Conservation (phyloP, 495 filamentous ascomycete species). For the Trichodelitschia bisporula region DNA sequence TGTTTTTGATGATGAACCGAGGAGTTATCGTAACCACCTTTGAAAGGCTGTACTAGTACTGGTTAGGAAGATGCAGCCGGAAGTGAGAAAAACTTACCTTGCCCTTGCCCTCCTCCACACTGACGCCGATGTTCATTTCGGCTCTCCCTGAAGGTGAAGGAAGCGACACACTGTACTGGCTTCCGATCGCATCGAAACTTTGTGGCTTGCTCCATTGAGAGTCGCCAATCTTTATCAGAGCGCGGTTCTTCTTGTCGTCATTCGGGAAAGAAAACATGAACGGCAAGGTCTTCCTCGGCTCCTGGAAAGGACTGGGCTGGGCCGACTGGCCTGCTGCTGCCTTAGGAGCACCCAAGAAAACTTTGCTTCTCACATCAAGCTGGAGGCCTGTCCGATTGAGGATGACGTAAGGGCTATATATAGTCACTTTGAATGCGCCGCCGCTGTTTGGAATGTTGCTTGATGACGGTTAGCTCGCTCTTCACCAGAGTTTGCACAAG, state of each 20-base stretch:
- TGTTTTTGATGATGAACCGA: conserved; percentile 85
- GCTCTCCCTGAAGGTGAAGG: conserved; percentile 41
- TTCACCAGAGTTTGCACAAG: not conserved
- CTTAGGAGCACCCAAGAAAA: conserved; percentile 56
- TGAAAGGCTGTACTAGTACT: conserved; percentile 52
- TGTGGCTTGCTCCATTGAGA: conserved; percentile 92
- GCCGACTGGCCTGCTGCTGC: conserved; percentile 56
- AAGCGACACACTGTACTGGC: conserved; percentile 61
- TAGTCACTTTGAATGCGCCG: conserved; percentile 81
- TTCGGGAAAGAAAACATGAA: conserved; percentile 87
- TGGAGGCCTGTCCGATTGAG: conserved; percentile 85
- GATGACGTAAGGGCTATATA: conserved; percentile 82
- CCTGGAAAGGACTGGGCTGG: conserved; percentile 24
- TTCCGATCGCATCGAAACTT: conserved; percentile 96
- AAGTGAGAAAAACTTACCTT: conserved; percentile 22
- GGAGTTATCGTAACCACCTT: conserved; percentile 88
- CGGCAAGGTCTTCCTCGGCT: conserved; percentile 44
- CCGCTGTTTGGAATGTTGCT: conserved; percentile 72
- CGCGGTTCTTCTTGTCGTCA: conserved; percentile 75
- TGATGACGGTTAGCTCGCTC: not conserved
- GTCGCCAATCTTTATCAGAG: conserved; percentile 60
- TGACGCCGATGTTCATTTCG: conserved; percentile 77
- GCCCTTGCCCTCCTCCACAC: conserved; percentile 70
- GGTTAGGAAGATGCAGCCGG: conserved; percentile 1
- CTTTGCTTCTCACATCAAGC: conserved; percentile 73